Conservation (phyloP, 352 stramenopile species). For the Globisporangium paroecandrum region DNA sequence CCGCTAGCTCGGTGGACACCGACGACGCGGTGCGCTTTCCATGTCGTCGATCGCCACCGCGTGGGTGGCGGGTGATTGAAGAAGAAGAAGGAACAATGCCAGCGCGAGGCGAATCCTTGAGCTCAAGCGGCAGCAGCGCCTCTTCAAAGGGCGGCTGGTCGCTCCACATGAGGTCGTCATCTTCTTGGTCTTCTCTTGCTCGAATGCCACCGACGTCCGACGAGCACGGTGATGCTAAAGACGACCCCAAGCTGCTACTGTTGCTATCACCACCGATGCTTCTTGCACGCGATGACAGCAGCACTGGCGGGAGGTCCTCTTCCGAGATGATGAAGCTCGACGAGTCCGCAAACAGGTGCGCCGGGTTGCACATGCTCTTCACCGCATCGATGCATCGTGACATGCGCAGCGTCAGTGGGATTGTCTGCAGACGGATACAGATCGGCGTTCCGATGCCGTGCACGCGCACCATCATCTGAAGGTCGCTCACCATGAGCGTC, state of each 20-base stretch:
- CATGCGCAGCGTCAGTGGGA: conserved; percentile 67
- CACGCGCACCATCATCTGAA: conserved; percentile 48
- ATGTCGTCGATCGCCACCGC: not conserved
- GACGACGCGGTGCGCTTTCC: conserved; percentile 16
- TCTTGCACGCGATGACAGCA: conserved; percentile 20
- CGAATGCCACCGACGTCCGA: not conserved
- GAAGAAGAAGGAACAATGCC: not conserved
- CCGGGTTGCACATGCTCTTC: conserved; percentile 28
- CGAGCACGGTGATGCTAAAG: conserved; percentile 7
- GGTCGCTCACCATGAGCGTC: conserved; percentile 23
- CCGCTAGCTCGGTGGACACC: conserved; percentile 11
- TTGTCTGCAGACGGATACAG: conserved; percentile 54
- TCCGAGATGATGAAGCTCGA: conserved; percentile 74
- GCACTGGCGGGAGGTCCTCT: conserved; percentile 46
- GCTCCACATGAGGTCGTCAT: not conserved
- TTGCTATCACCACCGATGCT: conserved; percentile 9
- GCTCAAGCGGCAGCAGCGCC: conserved; percentile 44
- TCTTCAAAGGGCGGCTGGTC: not conserved
- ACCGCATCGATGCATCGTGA: conserved; percentile 82
- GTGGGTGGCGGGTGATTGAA: not conserved
- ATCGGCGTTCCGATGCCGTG: conserved; percentile 26
- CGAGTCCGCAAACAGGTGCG: conserved; percentile 61
- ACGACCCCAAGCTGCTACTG: conserved; percentile 1
- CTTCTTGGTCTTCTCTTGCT: not conserved
- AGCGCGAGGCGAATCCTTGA: conserved; percentile 32